Evolutionary conservation across 305 asterid species (phyloP).

Genomic region (Nicotiana rustica): DNA sequence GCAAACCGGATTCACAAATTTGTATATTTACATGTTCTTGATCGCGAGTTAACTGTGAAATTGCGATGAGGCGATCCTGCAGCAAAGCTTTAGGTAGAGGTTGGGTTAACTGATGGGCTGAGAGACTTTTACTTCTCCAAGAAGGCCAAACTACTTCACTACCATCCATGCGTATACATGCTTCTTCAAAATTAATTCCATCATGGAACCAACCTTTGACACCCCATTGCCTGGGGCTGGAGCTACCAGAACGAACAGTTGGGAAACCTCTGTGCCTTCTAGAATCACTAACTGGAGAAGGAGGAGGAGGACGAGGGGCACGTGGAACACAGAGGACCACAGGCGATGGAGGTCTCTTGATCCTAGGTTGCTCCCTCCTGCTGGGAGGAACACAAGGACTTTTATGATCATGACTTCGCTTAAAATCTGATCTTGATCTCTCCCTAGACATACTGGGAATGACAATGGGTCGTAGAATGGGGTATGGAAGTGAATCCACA

Average conservation of each 20-base stretch:
- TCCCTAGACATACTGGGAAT: constrained; percentile 94
- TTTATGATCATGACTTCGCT: constrained; percentile 82
- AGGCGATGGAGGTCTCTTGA: constrained; percentile 98
- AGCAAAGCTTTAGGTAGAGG: constrained; percentile 93
- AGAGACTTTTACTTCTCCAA: constrained; percentile 92
- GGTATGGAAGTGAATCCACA: constrained; percentile 87
- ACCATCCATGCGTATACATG: constrained; percentile 84
- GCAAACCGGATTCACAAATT: constrained; percentile 20
- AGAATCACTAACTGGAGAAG: constrained; percentile 91
- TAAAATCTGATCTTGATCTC: constrained; percentile 83
- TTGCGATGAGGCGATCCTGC: constrained; percentile 95
- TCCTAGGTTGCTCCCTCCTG: constrained; percentile 90
- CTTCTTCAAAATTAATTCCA: constrained; percentile 86
- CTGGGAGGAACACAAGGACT: constrained; percentile 96
- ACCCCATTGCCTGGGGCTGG: constrained; percentile 99
- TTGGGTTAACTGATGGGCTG: constrained; percentile 82
- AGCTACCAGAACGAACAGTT: constrained; percentile 98
- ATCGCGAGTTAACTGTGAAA: constrained; percentile 95
- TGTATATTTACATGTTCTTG: constrained; percentile 81
- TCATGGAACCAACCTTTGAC: constrained; percentile 98
- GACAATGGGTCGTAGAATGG: constrained; percentile 92
- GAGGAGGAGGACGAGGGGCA: constrained; percentile 98
- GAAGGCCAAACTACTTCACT: constrained; percentile 97
- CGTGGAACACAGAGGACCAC: constrained; percentile 98
- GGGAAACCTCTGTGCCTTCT: constrained; percentile 93